phyloP scores from a whole-genome alignment of 805 yeast genomes.

The Jamesozyma lodderae region DNA sequence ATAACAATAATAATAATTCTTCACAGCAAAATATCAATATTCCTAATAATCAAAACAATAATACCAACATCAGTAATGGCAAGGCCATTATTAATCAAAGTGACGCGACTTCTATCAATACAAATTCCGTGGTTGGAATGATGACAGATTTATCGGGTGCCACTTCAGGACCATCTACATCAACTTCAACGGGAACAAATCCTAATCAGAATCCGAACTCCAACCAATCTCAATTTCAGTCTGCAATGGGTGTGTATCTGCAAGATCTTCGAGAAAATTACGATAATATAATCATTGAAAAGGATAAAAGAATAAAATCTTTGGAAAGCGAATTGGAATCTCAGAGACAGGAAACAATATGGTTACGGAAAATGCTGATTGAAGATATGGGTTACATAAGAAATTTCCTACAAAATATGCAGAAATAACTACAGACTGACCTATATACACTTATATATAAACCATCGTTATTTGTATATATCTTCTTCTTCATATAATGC shows the following conservation, averaged over 20 bases:
- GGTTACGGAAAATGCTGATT: slow-evolving; percentile 19
- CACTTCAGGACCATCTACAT: neutral
- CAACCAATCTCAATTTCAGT: too few species aligned
- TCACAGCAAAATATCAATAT: neutral
- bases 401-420: slow-evolving; percentile 10
- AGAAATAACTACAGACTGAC: neutral
- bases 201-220: neutral
- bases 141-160: neutral
- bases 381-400: slow-evolving; percentile 22
- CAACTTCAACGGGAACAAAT: neutral
- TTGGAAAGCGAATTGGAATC: slow-evolving; percentile 16
- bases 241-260: neutral
- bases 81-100: too few species aligned
- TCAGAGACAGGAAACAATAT: slow-evolving; percentile 17
- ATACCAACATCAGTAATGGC: neutral
- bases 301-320: slow-evolving; percentile 14
- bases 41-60: neutral
- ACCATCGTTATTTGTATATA: too few species aligned
- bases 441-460: too few species aligned
- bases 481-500: too few species aligned
- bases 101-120: neutral
- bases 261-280: slow-evolving; percentile 9
- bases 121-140: neutral
- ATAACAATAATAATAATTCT: too few species aligned
- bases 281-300: slow-evolving; percentile 13